A percentile compares a stretch with the other conserved stretches of the same genome.
These are phyloP conservation scores for Plasmodium fragile DNA, from an alignment of 169 alveolate species.

Conservation along the genomic window DNA sequence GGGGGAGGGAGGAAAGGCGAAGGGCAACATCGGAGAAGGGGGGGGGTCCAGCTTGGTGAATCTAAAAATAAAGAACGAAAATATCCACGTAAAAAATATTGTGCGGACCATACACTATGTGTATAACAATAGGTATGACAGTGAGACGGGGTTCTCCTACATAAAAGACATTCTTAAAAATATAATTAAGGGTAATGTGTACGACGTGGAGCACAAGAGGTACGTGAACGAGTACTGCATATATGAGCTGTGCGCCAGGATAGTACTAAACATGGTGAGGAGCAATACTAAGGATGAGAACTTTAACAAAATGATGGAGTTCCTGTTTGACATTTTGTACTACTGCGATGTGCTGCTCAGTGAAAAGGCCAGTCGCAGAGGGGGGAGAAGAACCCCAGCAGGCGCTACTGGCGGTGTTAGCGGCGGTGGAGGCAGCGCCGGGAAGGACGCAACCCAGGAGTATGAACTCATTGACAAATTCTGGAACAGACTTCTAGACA, in stretches of 20 bases:
- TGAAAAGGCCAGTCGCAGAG: constrained; percentile 11
- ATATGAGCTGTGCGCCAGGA: constrained; percentile 51
- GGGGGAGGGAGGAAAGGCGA: constrained; percentile 9
- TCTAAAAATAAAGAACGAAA: constrained; percentile 51
- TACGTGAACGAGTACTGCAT: constrained; percentile 54
- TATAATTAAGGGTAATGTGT: constrained; percentile 63
- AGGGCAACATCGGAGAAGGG: not conserved
- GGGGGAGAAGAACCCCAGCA: not conserved
- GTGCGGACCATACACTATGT: constrained; percentile 66
- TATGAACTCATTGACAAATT: constrained; percentile 47
- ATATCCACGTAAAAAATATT: constrained; percentile 70
- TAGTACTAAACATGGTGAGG: constrained; percentile 36
- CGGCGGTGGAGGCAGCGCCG: not conserved
- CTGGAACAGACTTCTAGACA: constrained; percentile 80
- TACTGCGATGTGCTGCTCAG: constrained; percentile 57
- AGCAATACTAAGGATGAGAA: constrained; percentile 55
- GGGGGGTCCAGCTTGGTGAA: constrained; percentile 12
- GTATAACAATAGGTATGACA: constrained; percentile 59
- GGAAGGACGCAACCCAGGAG: constrained; percentile 2
- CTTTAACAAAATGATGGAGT: constrained; percentile 64
- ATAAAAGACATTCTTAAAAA: constrained; percentile 65
- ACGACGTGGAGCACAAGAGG: constrained; percentile 38
- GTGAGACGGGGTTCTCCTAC: constrained; percentile 68
- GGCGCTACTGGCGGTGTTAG: not conserved
- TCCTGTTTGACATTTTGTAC: constrained; percentile 66